A percentile compares a stretch with the other conserved stretches of the same genome.
phyloP scores from a whole-genome alignment of 2,329 filamentous ascomycete species.

The Colletotrichum lupini region DNA sequence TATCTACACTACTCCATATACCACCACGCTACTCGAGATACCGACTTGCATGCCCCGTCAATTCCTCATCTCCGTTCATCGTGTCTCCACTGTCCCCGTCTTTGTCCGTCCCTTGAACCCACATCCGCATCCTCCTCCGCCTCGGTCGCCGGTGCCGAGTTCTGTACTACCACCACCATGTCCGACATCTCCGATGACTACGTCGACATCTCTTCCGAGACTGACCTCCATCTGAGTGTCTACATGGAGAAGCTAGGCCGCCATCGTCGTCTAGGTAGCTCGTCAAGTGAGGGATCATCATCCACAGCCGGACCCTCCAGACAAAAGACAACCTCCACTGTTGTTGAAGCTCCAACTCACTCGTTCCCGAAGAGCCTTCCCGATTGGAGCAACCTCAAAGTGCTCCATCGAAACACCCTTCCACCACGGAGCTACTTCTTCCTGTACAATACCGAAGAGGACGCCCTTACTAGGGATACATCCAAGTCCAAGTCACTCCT shows the following conservation, averaged over 20 bases:
- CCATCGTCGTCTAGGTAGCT: slow-evolving; percentile 12
- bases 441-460: slow-evolving; percentile 57
- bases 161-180: slow-evolving; percentile 24
- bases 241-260: slow-evolving; percentile 27
- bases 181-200: slow-evolving; percentile 36
- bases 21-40: background rate
- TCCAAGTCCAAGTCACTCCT: slow-evolving; percentile 51
- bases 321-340: background rate
- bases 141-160: slow-evolving; percentile 18
- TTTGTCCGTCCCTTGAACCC: slow-evolving; percentile 5
- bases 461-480: slow-evolving; percentile 58
- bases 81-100: slow-evolving; percentile 19
- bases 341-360: slow-evolving; percentile 6
- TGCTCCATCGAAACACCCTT: slow-evolving; percentile 68
- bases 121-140: slow-evolving; percentile 1
- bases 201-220: slow-evolving; percentile 27
- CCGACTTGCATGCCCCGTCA: slow-evolving; percentile 9
- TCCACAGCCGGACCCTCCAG: slow-evolving; percentile 9
- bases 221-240: slow-evolving; percentile 30
- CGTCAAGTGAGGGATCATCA: slow-evolving; percentile 27
- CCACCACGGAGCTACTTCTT: slow-evolving; percentile 66
- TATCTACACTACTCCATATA: background rate
- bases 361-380: slow-evolving; percentile 50
- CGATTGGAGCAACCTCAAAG: slow-evolving; percentile 69
- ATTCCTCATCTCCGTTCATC: slow-evolving; percentile 12